phyloP scores from a whole-genome alignment of 495 filamentous ascomycete genomes.

The Darksidea phi region DNA sequence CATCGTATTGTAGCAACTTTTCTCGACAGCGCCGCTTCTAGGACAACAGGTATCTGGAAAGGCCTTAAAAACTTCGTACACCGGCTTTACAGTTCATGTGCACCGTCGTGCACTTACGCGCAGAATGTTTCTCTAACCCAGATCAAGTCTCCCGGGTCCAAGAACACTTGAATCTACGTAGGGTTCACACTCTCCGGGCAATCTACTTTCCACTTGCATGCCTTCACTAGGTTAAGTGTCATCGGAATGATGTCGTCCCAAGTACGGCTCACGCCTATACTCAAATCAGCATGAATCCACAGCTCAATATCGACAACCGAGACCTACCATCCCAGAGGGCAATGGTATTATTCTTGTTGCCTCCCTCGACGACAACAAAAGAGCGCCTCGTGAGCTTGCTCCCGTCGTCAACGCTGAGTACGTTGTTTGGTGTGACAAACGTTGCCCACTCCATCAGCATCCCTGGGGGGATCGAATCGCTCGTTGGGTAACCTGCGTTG shows the following conservation, averaged over 20 bases:
- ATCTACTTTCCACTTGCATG: neutral
- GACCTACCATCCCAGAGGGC: slow-evolving; percentile 31
- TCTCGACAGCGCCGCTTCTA: no score
- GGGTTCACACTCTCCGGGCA: neutral
- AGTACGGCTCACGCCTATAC: slow-evolving; percentile 18
- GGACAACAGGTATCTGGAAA: no score
- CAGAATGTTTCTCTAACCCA: no score
- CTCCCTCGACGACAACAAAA: slow-evolving; percentile 20
- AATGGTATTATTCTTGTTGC: slow-evolving; percentile 2
- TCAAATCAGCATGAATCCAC: neutral
- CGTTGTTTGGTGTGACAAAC: slow-evolving; percentile 23
- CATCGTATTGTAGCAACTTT: no score
- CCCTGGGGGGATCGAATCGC: slow-evolving; percentile 17
- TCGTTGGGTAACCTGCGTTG: slow-evolving; percentile 18
- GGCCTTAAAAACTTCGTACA: no score
- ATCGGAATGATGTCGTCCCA: slow-evolving; percentile 14
- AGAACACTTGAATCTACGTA: no score
- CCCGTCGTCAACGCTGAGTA: slow-evolving; percentile 26
- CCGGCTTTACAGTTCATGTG: no score
- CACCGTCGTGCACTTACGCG: no score
- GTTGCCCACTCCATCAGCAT: slow-evolving; percentile 31
- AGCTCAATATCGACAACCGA: neutral
- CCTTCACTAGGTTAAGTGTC: slow-evolving; percentile 20
- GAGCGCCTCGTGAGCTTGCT: slow-evolving; percentile 20
- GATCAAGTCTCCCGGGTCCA: no score